phyloP scores from a whole-genome alignment of 148 eudicot genomes.

The Gaultheria prostrata region DNA sequence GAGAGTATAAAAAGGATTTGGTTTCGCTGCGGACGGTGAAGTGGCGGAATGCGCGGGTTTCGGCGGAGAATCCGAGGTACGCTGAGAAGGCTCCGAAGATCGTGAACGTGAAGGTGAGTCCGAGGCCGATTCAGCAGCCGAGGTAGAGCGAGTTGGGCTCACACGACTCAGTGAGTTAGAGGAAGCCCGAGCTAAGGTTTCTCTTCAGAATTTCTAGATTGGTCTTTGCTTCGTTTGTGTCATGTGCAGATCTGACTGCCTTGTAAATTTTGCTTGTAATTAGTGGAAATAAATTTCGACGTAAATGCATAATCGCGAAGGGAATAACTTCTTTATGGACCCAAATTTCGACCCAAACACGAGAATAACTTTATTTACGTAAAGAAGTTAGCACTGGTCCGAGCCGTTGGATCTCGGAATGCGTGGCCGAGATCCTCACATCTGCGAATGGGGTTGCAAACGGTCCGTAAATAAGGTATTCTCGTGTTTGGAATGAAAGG shows the following conservation, averaged over 20 bases:
- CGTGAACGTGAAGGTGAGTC: conserved; percentile 55
- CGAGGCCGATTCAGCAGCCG: conserved; percentile 89
- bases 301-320: no score
- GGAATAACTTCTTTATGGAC: no score
- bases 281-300: neutral
- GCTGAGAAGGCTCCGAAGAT: conserved; percentile 73
- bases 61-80: conserved; percentile 38
- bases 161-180: conserved; percentile 3
- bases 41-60: conserved; percentile 38
- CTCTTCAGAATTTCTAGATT: neutral
- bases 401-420: no score
- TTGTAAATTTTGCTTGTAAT: neutral
- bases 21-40: conserved; percentile 44
- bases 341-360: no score
- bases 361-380: no score
- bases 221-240: neutral
- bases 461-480: no score
- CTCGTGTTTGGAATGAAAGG: no score
- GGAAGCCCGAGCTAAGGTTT: conserved; percentile 7
- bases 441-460: no score
- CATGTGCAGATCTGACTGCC: neutral
- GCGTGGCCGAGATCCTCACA: no score
- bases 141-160: conserved; percentile 36
- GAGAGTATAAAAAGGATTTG: conserved; percentile 37
- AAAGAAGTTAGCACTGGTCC: no score